A percentile compares a stretch with the other conserved stretches of the same genome.
Conservation (phyloP, 2,329 filamentous ascomycete genomes). For the Neonectria punicea region DNA sequence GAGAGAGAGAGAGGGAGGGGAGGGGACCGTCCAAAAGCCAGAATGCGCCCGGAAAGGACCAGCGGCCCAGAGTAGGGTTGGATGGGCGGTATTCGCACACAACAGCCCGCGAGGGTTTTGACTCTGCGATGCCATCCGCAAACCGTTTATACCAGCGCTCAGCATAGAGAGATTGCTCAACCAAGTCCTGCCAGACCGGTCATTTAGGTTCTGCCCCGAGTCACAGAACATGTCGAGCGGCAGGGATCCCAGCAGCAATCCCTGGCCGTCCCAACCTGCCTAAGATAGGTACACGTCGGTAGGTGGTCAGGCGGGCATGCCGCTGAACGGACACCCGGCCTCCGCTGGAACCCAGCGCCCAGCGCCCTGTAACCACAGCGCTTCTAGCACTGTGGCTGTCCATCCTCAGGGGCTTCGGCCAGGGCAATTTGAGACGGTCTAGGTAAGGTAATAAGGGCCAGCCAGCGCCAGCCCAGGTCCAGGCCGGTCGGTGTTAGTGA, state of each 20-base stretch:
- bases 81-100: constrained; percentile 15
- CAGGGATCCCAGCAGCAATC: constrained; percentile 19
- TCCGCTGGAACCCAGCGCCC: constrained; percentile 13
- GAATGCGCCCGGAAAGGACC: constrained; percentile 20
- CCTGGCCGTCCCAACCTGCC: constrained; percentile 8
- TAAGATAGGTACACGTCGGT: neutral
- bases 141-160: neutral
- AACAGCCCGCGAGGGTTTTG: constrained; percentile 3
- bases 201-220: constrained; percentile 1
- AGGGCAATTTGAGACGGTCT: constrained; percentile 22
- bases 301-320: neutral
- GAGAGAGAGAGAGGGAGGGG: neutral
- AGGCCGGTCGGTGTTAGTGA: constrained; percentile 41
- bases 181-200: neutral
- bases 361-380: constrained; percentile 17
- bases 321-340: constrained; percentile 6
- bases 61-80: constrained; percentile 21
- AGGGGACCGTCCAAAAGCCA: constrained; percentile 11
- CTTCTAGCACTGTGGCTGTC: constrained; percentile 4
- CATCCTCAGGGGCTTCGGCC: neutral
- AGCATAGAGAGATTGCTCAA: constrained; percentile 7
- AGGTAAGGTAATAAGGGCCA: constrained; percentile 22
- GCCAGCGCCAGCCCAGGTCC: constrained; percentile 14
- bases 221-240: constrained; percentile 3
- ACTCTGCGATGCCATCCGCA: neutral